A percentile compares a stretch with the other conserved stretches of the same genome.
Evolutionary conservation across 352 stramenopile species (phyloP).

Genomic region (Pythium aquatile): DNA sequence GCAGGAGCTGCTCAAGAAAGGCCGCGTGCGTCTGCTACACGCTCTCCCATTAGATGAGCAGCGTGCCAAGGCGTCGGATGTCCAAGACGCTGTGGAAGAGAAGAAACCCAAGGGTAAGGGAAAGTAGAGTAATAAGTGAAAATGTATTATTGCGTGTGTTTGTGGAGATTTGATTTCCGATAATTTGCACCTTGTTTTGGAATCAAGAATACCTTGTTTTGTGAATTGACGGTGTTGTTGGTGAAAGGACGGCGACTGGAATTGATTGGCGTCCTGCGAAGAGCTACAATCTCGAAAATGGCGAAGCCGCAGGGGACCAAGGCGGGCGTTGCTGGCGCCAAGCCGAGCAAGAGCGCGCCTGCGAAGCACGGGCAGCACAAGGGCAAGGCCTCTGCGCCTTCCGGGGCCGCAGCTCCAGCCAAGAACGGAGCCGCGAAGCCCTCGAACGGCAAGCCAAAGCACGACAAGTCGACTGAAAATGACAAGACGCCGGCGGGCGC

Average conservation of each 20-base stretch:
- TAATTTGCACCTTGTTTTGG: conserved; percentile 7
- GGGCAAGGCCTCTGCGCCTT: conserved; percentile 9
- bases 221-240: conserved; percentile 8
- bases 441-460: conserved; percentile 5
- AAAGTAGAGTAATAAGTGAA: conserved; percentile 3
- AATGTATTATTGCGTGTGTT: neutral
- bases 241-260: conserved; percentile 24
- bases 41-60: conserved; percentile 31
- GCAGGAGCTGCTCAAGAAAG: conserved; percentile 33
- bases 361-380: conserved; percentile 13
- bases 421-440: conserved; percentile 1
- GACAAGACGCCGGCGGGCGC: conserved; percentile 6
- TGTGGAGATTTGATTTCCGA: conserved; percentile 10
- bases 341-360: conserved; percentile 4
- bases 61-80: neutral
- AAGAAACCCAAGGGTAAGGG: conserved; percentile 1
- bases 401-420: neutral
- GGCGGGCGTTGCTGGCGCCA: conserved; percentile 2
- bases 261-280: conserved; percentile 27
- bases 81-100: neutral
- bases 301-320: conserved; percentile 23
- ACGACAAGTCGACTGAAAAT: conserved; percentile 2
- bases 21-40: conserved; percentile 41
- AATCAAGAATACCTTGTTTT: conserved; percentile 8
- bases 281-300: conserved; percentile 17